Conservation (phyloP, 805 yeast species). For the Geotrichum ghanense region DNA sequence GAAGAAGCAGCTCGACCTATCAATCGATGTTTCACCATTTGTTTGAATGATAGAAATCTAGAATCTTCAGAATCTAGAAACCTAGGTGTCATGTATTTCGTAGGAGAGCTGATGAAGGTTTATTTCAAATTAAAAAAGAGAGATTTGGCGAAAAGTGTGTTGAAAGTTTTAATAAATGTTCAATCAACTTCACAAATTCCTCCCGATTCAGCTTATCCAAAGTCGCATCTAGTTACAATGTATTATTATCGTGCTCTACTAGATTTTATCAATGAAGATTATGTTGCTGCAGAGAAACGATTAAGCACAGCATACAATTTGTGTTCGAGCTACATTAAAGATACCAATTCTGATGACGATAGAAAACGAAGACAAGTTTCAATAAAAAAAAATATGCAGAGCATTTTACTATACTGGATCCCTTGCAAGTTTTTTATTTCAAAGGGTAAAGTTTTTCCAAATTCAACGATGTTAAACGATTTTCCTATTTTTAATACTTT, state of each 20-base stretch:
- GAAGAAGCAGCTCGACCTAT: constrained; percentile 53
- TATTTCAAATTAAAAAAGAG: constrained; percentile 56
- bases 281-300: constrained; percentile 37
- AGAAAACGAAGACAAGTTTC: constrained; percentile 14
- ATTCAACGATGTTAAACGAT: constrained; percentile 26
- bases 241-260: constrained; percentile 60
- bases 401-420: constrained; percentile 46
- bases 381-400: constrained; percentile 9
- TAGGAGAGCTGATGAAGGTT: constrained; percentile 55
- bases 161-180: constrained; percentile 53
- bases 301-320: constrained; percentile 38
- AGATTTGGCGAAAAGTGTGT: constrained; percentile 64
- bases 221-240: constrained; percentile 46
- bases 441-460: constrained; percentile 34
- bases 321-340: constrained; percentile 18
- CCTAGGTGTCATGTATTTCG: constrained; percentile 56
- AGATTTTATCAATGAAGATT: constrained; percentile 54
- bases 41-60: constrained; percentile 68
- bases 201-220: constrained; percentile 31
- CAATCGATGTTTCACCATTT: constrained; percentile 63
- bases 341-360: constrained; percentile 27
- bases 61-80: constrained; percentile 39
- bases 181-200: constrained; percentile 36
- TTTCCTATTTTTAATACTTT: constrained; percentile 33
- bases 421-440: constrained; percentile 47